Evolutionary conservation across 2,329 filamentous ascomycete species (phyloP).

Genomic region (Fusarium sp.): DNA sequence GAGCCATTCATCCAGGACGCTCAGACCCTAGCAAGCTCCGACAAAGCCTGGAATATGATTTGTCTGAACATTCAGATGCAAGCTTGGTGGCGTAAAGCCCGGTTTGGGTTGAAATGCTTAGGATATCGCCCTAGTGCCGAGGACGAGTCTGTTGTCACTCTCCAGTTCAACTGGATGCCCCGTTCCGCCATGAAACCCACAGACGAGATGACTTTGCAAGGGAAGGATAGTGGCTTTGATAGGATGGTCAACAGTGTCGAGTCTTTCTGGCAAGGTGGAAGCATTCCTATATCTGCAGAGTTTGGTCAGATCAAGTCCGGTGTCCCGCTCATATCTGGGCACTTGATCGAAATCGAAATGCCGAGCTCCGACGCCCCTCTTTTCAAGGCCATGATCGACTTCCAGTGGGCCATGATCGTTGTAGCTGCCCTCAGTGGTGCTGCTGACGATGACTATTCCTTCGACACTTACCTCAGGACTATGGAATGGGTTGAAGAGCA

Average conservation of each 20-base stretch:
- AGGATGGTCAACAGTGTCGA: not conserved
- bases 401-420: conserved; percentile 4
- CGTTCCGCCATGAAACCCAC: not conserved
- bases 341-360: too few species aligned
- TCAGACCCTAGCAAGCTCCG: too few species aligned
- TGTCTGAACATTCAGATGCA: too few species aligned
- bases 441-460: too few species aligned
- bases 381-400: not conserved
- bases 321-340: too few species aligned
- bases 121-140: not conserved
- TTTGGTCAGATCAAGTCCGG: not conserved
- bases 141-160: not conserved
- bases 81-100: too few species aligned
- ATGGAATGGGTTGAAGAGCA: too few species aligned
- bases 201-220: not conserved
- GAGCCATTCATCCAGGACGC: too few species aligned
- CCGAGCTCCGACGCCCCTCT: not conserved
- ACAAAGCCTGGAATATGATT: too few species aligned
- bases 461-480: too few species aligned
- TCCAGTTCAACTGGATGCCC: conserved; percentile 25
- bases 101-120: too few species aligned
- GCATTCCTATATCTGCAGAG: not conserved
- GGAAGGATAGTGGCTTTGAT: not conserved
- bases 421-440: not conserved
- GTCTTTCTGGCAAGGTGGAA: not conserved